Conservation (phyloP, 106 monocot genomes). For the Ottelia alismoides region DNA sequence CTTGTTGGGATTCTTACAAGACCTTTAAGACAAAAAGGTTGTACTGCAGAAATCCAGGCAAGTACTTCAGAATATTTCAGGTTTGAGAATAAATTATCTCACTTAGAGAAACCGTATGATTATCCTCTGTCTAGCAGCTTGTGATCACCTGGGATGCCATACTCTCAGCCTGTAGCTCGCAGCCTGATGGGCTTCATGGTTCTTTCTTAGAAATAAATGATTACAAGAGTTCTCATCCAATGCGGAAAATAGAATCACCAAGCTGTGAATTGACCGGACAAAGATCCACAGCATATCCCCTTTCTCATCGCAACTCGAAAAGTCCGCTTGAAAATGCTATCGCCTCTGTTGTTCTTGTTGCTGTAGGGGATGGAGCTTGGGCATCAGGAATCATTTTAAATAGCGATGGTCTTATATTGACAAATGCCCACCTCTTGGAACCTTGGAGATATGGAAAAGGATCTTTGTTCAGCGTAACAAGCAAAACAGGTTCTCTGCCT, state of each 20-base stretch:
- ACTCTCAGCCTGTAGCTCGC: conserved; percentile 13
- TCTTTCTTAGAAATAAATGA: conserved; percentile 3
- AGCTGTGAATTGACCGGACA: no score
- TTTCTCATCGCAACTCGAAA: conserved; percentile 4
- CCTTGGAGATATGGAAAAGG: conserved; percentile 80
- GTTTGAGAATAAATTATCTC: no score
- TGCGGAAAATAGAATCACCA: conserved; percentile 1
- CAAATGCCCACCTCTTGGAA: conserved; percentile 91
- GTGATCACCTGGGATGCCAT: conserved; percentile 84
- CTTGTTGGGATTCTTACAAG: conserved; percentile 58
- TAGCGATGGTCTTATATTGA: conserved; percentile 62
- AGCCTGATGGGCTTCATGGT: conserved; percentile 14
- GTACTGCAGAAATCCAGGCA: conserved; percentile 80
- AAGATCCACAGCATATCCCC: background rate
- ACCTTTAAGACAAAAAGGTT: conserved; percentile 58
- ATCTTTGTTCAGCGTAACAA: conserved; percentile 21
- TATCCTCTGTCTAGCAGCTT: conserved; percentile 50
- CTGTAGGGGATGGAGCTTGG: conserved; percentile 71
- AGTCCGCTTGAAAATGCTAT: conserved; percentile 38
- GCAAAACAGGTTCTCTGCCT: conserved; percentile 14
- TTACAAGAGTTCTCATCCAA: conserved; percentile 2
- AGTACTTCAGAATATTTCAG: background rate
- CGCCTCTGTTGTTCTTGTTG: conserved; percentile 63
- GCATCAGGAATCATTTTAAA: conserved; percentile 88
- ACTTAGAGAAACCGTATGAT: no score